Evolutionary conservation across 2,329 filamentous ascomycete genomes (phyloP).

Genomic region (Aaosphaeria arxii): DNA sequence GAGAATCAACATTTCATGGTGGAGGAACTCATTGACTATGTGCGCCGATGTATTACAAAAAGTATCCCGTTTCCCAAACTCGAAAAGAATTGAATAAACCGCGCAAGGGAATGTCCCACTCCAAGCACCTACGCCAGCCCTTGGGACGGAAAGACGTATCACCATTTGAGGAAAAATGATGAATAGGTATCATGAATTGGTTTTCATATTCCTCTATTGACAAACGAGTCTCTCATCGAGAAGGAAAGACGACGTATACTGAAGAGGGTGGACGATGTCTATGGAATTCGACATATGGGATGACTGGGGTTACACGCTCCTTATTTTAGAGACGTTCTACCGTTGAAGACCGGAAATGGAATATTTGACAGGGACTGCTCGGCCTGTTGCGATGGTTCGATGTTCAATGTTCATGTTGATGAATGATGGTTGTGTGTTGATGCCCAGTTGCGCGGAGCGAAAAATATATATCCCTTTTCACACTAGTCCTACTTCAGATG

Average conservation of each 20-base stretch:
- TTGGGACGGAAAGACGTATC: not conserved
- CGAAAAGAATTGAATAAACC: no score
- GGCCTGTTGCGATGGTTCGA: no score
- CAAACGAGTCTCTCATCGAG: slow-evolving; percentile 10
- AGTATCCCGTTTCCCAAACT: no score
- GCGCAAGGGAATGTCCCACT: slow-evolving; percentile 3
- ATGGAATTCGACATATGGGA: not conserved
- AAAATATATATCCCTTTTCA: no score
- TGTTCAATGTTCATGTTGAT: not conserved
- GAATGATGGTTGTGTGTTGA: not conserved
- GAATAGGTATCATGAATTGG: slow-evolving; percentile 1
- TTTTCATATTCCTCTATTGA: slow-evolving; percentile 7
- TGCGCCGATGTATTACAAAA: no score
- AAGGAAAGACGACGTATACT: slow-evolving; percentile 10
- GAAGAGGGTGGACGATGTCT: slow-evolving; percentile 4
- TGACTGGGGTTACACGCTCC: not conserved
- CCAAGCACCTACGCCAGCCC: slow-evolving; percentile 7
- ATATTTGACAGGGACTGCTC: no score
- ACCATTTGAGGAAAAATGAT: not conserved
- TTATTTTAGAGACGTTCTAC: not conserved
- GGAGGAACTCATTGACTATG: no score
- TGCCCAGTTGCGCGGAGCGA: no score
- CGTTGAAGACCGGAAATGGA: no score
- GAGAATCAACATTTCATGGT: no score
- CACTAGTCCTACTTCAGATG: no score